Percentiles rank a stretch among this genome's conserved stretches.
phyloP scores from a whole-genome alignment of 1,284 basidiomycete genomes.

The Lentinus polychrous region DNA sequence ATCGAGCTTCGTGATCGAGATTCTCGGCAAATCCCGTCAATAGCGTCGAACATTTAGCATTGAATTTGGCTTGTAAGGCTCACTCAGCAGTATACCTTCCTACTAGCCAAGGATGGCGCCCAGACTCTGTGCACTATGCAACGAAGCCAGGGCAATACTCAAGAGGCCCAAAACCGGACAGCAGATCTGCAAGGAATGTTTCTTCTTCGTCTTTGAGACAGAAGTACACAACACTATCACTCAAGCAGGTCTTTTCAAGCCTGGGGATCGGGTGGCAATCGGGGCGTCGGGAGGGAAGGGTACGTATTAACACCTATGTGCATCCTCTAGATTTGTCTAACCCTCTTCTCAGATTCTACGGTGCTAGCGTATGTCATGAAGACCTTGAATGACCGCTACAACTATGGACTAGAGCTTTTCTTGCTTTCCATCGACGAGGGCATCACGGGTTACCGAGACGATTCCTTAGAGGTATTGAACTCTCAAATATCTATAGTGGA shows the following conservation, averaged over 20 bases:
- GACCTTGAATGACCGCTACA: constrained; percentile 87
- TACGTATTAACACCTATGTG: constrained; percentile 23
- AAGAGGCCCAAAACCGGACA: constrained; percentile 97
- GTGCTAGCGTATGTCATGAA: constrained; percentile 98
- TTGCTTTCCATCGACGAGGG: constrained; percentile 98
- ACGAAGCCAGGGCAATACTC: constrained; percentile 75
- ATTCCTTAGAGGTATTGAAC: constrained; percentile 80
- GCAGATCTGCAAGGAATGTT: constrained; percentile 92
- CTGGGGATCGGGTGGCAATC: constrained; percentile 94
- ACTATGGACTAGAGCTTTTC: constrained; percentile 89
- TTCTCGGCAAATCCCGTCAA: too few species aligned
- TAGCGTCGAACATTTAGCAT: too few species aligned
- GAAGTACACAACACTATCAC: constrained; percentile 96
- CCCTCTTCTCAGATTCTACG: constrained; percentile 73
- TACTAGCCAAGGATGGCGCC: constrained; percentile 48
- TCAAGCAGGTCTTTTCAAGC: constrained; percentile 74
- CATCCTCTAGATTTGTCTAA: neutral
- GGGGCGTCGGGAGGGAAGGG: constrained; percentile 98
- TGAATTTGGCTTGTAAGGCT: too few species aligned
- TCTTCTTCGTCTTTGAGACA: constrained; percentile 96
- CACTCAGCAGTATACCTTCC: too few species aligned
- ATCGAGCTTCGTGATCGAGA: too few species aligned
- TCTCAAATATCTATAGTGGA: neutral
- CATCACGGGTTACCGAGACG: constrained; percentile 97
- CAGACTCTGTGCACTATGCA: constrained; percentile 68